Percentiles rank a stretch among this genome's conserved stretches.
Conservation (phyloP, 2,329 filamentous ascomycete species). For the Apiospora aurea region DNA sequence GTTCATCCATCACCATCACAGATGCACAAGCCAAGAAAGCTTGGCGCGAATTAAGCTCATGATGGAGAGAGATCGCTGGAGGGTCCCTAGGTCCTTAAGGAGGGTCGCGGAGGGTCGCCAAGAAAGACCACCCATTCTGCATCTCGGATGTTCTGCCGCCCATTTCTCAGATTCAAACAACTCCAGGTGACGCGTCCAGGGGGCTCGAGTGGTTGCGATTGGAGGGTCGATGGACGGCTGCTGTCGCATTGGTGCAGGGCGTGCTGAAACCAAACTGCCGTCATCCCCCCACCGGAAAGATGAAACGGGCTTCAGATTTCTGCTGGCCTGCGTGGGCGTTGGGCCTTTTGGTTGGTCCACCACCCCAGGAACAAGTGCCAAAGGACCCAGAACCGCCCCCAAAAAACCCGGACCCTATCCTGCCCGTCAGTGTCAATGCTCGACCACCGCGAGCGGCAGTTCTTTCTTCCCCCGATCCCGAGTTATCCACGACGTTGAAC, state of each 20-base stretch:
- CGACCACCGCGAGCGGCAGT: background rate
- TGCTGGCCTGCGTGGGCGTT: background rate
- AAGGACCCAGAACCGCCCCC: background rate
- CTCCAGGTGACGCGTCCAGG: slow-evolving; percentile 10
- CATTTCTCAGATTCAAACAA: background rate
- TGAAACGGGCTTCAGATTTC: slow-evolving; percentile 14
- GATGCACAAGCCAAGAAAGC: slow-evolving; percentile 16
- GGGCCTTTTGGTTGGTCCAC: background rate
- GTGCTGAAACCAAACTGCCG: slow-evolving; percentile 19
- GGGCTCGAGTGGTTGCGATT: slow-evolving; percentile 6
- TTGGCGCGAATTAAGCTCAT: slow-evolving; percentile 15
- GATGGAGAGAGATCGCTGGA: background rate
- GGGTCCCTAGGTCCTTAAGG: background rate
- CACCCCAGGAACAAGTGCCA: background rate
- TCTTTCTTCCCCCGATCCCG: background rate
- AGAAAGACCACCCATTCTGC: background rate
- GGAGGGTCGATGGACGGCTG: background rate
- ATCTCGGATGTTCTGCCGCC: background rate
- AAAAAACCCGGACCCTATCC: background rate
- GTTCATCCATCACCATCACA: slow-evolving; percentile 3
- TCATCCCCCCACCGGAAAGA: slow-evolving; percentile 7
- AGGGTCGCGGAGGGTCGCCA: slow-evolving; percentile 1
- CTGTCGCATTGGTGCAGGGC: background rate
- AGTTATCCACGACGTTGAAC: background rate
- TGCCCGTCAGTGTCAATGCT: slow-evolving; percentile 11